Evolutionary conservation across 306 rosid species (phyloP), one percentile per base, ranked within the genome.

Genomic region (Inga leiocalycina): DNA sequence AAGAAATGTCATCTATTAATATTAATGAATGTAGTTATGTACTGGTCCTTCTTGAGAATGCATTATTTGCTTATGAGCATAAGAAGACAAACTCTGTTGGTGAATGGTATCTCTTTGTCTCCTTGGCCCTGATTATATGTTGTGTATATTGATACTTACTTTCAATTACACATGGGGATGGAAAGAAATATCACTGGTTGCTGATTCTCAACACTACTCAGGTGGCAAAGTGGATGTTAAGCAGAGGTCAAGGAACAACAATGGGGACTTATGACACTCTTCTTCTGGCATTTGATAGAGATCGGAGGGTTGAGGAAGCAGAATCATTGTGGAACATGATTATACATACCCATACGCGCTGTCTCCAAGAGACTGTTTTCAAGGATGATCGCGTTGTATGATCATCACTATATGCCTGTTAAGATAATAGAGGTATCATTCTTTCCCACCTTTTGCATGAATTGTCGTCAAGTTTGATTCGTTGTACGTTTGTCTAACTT

Each of bases 291-390:
- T 96, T 94, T 88, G 97, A 94, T 85, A 90, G 87, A 91, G 93
- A 94, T 59, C 75, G 80, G 72, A 91, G 99, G 88, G 90, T 92
- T 20, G 97, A 94, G 34, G 99, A 96, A 86, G 99, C 98, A 82
- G 97, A 96, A 86, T 92, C 97, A 22, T 79, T 96, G 71, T 96
- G 98, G 99, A 96, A 94, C 89, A 94, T 96, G 98, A 91, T 96
- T 84, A 51, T 93, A 82, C 97, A 88, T 35, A 76, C 92, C 11
- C 92, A 91, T 78, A 88, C 85, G 32, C 98, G 97, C 66, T 48
- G 87, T 96, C 88, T 92, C 98, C 0, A 96, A 90, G 88, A 82
- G 76, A 80, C 83, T 96, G 43, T 96, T 96, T 87, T 94, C 97
- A 5, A 90, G 99, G 85, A 96, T 96, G 94, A 91, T 93, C 61